Base-by-base conservation (phyloP, 1,284 basidiomycete genomes). In the Ganoderma multipileum region DNA sequence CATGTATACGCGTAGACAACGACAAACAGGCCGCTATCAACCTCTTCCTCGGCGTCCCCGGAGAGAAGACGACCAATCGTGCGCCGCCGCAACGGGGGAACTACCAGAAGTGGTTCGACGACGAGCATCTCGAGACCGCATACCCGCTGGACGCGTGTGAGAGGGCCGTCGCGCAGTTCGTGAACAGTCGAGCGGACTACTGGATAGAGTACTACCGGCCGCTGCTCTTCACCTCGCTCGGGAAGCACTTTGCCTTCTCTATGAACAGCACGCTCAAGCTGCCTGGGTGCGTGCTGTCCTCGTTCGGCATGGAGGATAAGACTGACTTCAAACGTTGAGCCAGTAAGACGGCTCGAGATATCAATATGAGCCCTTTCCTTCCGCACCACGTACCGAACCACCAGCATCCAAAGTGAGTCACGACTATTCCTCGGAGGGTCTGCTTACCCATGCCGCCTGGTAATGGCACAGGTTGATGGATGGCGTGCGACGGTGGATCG, bases 21-120 rank as follows among this genome's bases (percentile, higher is more conserved):
- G 98, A 99, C 81, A 99, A 99, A 80, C 98, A 99, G 81, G 89
- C 94, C 0, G 96, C 98, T 0, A 99, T 99, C 79, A 97, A 99
- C 79, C 86, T 99, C 30, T 99, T 99, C 80, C 89, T 99, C 3
- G 97, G 97, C 16, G 89, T 98, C 2, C 86, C 89, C 54, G 83
- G 80, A 36, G 90, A 92, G 72, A 85, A 84, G 59, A 81, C 84
- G 0, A 81, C 85, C 39, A 77, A 80, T 1, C 83, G 83, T 12
- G 62, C 66, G 2, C 81, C 85, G 0, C 82, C 85, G 1, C 84
- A 86, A 23, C 85, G 87, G 30, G 86, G 84, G 63, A 92, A 83
- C 20, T 98, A 98, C 78, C 89, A 89, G 71, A 84, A 92, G 67
- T 98, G 96, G 96, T 98, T 89, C 79, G 83, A 91, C 54, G 84